A percentile compares a stretch with the other conserved stretches of the same genome.
Conservation (phyloP, 139 green algal species). For the Chlamydomonas applanata region DNA sequence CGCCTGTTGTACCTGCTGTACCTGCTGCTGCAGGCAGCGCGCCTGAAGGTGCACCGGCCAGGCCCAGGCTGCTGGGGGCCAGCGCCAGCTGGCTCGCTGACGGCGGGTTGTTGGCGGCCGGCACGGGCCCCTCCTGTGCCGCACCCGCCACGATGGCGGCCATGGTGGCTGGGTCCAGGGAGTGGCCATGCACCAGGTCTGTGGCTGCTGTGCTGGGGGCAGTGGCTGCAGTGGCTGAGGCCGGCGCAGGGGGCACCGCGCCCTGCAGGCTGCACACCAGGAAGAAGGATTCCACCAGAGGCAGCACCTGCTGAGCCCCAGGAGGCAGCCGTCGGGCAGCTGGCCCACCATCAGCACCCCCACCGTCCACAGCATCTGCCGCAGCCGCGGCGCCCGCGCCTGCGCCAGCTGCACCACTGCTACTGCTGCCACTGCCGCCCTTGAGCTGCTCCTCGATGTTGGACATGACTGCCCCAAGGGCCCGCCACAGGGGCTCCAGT, state of each 20-base stretch:
- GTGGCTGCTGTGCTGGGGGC: slow-evolving; percentile 4
- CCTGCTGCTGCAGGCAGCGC: no score
- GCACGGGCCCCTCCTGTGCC: background rate
- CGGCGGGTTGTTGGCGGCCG: background rate
- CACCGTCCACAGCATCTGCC: slow-evolving; percentile 13
- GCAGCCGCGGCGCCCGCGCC: slow-evolving; percentile 13
- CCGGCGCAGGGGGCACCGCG: slow-evolving; percentile 33
- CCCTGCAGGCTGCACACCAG: slow-evolving; percentile 66
- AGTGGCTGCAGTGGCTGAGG: background rate
- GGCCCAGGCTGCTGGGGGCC: no score
- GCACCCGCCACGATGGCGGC: background rate
- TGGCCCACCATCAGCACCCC: slow-evolving; percentile 9
- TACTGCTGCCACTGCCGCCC: background rate
- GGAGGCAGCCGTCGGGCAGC: slow-evolving; percentile 64
- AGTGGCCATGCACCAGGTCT: no score
- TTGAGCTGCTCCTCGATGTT: slow-evolving; percentile 39
- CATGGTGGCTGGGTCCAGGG: slow-evolving; percentile 2
- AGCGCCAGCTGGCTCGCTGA: background rate
- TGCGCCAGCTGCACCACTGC: background rate
- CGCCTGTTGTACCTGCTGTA: no score
- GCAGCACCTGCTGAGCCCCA: slow-evolving; percentile 67
- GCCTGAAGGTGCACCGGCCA: no score
- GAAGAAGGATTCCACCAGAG: slow-evolving; percentile 93
- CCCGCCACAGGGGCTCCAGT: slow-evolving; percentile 55
- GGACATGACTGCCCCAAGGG: slow-evolving; percentile 46